Base-by-base conservation (phyloP, 176 grass and related monocot genomes). In the Zea mays region DNA sequence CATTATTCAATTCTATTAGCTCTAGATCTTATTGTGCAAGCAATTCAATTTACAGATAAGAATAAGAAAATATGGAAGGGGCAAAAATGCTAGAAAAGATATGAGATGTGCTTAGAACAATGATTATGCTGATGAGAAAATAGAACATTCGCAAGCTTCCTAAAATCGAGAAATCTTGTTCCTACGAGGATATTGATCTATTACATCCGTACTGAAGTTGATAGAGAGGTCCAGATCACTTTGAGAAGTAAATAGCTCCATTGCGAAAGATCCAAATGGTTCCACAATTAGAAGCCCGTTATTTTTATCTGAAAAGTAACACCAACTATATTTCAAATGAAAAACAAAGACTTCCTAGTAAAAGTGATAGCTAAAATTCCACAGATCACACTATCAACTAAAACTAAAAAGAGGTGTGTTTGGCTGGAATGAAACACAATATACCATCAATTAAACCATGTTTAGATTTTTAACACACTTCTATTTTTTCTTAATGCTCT, bases 171-270 rank as follows among this genome's bases (percentile, higher is more conserved):
- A 90, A 79, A 94, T 92, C 77, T 85, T 90, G 16, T 85, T 68
- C 15, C 83, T 68, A 56, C 91, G 91, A 81, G 85, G 39, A 75
- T 88, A 86, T 40, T 87, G 56, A 82, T 38, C 42, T 3, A 44
- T 59, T 48, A 34, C 69, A 59, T 84, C 67, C 43, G 38, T 62
- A 48, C 76, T 88, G 79, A 98, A 98, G 65, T 98, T 98, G 76
- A 98, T 43, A 43, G 95, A 98, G 19, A 98, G 85, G 74, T 98
- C 95, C 72, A 98, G 86, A 65, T 98, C 95, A 88, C 95, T 98
- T 82, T 79, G 60, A 39, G 91, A 13, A 65, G 89, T 94, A 92
- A 98, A 98, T 49, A 98, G 87, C 63, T 98, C 85, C 95, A 98
- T 98, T 40, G 81, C 90, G 77, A 98, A 98, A 19, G 95, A 98